Base-by-base conservation (phyloP, 768 basidiomycete genomes). In the Suillus occidentalis region DNA sequence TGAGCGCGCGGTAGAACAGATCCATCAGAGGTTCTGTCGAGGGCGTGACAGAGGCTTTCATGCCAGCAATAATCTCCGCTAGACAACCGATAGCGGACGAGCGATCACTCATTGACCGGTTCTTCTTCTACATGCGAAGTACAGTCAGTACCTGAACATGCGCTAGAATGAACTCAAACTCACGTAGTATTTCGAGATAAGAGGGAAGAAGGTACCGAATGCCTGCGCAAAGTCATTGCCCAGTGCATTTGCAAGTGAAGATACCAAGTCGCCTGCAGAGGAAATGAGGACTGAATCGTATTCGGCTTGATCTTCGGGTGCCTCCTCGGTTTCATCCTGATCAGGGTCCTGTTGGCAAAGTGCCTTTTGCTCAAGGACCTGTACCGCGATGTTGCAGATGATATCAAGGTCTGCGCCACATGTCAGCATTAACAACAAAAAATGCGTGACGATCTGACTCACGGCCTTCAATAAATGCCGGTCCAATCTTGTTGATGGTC, bases 281-380 rank as follows among this genome's bases (percentile, higher is more conserved):
- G 93, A 92, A 73, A 99, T 92, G 64, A 99, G 84, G 62, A 97
- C 92, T 4, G 96, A 93, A 75, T 99, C 97, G 75, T 95, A 97
- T 80, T 99, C 97, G 1, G 96, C 95, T 72, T 91, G 90, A 67
- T 94, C 93, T 74, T 94, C 92, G 9, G 89, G 90, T 31, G 89
- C 90, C 70, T 93, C 92, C 31, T 92, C 92, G 5, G 84, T 85
- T 68, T 94, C 93, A 69, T 95, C 95, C 68, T 92, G 91, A 73
- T 97, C 95, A 56, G 95, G 94, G 72, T 97, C 95, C 76, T 95
- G 91, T 77, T 99, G 97, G 80, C 97, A 99, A 69, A 94, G 85
- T 0, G 95, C 93, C 79, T 97, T 97, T 77, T 95, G 91, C 74
- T 95, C 93, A 52, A 99, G 83, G 68, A 99, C 88, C 72, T 94